These are phyloP conservation scores for Aureobasidium sp. DNA, from an alignment of 2,329 filamentous ascomycete genomes.

Conservation along the genomic window DNA sequence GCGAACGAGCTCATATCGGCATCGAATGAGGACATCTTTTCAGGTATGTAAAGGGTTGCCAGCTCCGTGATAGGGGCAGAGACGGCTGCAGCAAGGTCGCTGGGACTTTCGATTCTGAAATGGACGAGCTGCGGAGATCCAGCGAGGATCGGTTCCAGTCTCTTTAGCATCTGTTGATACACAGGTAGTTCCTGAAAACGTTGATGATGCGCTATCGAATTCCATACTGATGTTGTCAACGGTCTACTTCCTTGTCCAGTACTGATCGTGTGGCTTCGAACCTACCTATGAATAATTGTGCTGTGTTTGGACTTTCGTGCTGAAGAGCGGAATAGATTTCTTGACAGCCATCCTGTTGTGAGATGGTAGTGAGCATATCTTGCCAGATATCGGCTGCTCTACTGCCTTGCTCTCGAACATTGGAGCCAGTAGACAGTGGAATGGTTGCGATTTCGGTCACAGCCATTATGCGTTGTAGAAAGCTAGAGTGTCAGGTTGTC, in stretches of 20 bases:
- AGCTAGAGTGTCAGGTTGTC: background rate
- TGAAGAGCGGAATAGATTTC: slow-evolving; percentile 31
- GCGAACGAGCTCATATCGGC: slow-evolving; percentile 33
- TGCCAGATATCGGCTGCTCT: slow-evolving; percentile 27
- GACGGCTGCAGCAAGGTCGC: slow-evolving; percentile 20
- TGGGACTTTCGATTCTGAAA: slow-evolving; percentile 25
- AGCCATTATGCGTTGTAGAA: slow-evolving; percentile 20
- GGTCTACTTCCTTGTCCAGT: no score
- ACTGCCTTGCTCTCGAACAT: slow-evolving; percentile 26
- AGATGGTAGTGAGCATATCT: slow-evolving; percentile 29
- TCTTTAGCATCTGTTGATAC: slow-evolving; percentile 35
- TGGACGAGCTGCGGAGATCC: slow-evolving; percentile 29
- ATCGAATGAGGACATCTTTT: slow-evolving; percentile 28
- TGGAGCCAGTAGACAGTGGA: slow-evolving; percentile 31
- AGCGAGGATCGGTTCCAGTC: slow-evolving; percentile 26
- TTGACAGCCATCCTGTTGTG: slow-evolving; percentile 31
- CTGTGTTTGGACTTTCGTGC: slow-evolving; percentile 33
- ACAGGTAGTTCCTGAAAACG: slow-evolving; percentile 31
- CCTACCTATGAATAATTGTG: slow-evolving; percentile 37
- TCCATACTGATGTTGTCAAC: slow-evolving; percentile 35
- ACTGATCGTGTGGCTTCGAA: background rate
- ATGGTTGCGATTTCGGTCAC: slow-evolving; percentile 36
- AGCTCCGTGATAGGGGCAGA: slow-evolving; percentile 45
- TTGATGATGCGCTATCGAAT: slow-evolving; percentile 32
- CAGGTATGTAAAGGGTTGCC: slow-evolving; percentile 37